Evolutionary conservation across 192 early-diverging fungal species (phyloP).

Genomic region (Backusella morwellensis): DNA sequence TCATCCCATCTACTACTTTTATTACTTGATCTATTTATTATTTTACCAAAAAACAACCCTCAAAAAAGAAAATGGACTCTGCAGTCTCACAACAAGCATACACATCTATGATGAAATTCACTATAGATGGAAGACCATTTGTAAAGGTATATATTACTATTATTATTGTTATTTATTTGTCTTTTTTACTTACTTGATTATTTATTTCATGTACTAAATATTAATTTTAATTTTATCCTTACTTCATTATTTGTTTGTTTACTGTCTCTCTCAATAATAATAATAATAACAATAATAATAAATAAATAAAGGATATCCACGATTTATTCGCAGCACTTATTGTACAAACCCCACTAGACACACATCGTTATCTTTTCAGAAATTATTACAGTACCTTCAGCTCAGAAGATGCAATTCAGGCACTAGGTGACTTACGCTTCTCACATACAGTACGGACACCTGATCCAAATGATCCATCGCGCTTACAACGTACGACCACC

Average conservation of each 20-base stretch:
- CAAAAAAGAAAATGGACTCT: conserved; percentile 12
- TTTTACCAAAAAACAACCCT: neutral
- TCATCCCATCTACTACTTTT: neutral
- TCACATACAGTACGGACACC: conserved; percentile 43
- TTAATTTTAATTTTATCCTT: neutral
- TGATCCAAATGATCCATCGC: conserved; percentile 48
- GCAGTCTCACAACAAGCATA: conserved; percentile 40
- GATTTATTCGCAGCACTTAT: conserved; percentile 57
- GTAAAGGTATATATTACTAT: conserved; percentile 43
- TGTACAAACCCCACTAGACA: conserved; percentile 47
- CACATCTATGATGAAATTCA: conserved; percentile 54
- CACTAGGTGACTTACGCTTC: conserved; percentile 46
- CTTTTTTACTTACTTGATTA: neutral
- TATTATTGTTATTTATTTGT: too few species aligned
- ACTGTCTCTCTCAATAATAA: neutral
- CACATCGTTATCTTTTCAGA: conserved; percentile 47
- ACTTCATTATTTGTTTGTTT: neutral
- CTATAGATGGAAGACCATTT: conserved; percentile 55
- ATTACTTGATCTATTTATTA: neutral
- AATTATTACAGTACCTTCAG: conserved; percentile 53
- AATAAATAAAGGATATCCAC: conserved; percentile 46
- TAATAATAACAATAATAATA: neutral
- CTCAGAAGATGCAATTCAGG: conserved; percentile 51
- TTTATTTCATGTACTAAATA: neutral
- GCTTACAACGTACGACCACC: conserved; percentile 47